phyloP scores from a whole-genome alignment of 345 rosid genomes.

The Hibiscus trionum region DNA sequence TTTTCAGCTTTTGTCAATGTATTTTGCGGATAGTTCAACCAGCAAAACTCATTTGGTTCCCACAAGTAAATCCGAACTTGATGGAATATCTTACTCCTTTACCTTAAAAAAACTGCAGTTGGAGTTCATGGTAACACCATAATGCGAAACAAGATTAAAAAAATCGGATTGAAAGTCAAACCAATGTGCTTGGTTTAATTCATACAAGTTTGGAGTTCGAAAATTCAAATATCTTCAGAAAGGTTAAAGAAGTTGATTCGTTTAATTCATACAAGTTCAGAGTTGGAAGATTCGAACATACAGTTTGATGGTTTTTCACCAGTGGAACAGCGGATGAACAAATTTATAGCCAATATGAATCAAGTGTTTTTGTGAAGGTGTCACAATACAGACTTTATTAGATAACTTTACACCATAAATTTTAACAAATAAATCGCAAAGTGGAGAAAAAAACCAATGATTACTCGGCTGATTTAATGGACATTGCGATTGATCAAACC shows the following conservation, averaged over 20 bases:
- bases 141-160: no score
- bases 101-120: no score
- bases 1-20: neutral
- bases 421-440: neutral
- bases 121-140: no score
- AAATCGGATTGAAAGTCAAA: no score
- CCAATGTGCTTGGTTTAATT: no score
- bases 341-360: neutral
- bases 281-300: neutral
- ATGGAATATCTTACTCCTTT: no score
- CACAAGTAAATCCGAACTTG: no score
- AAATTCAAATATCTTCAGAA: neutral
- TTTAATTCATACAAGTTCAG: neutral
- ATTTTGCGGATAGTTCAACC: neutral
- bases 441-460: constrained; percentile 7
- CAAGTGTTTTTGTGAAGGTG: neutral
- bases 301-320: neutral
- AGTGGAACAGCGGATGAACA: neutral
- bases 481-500: constrained; percentile 68
- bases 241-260: neutral
- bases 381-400: neutral
- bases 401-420: constrained; percentile 18
- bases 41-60: neutral
- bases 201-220: no score
- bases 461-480: constrained; percentile 27